phyloP scores from a whole-genome alignment of 1,284 basidiomycete species.

The Sparassis latifolia region DNA sequence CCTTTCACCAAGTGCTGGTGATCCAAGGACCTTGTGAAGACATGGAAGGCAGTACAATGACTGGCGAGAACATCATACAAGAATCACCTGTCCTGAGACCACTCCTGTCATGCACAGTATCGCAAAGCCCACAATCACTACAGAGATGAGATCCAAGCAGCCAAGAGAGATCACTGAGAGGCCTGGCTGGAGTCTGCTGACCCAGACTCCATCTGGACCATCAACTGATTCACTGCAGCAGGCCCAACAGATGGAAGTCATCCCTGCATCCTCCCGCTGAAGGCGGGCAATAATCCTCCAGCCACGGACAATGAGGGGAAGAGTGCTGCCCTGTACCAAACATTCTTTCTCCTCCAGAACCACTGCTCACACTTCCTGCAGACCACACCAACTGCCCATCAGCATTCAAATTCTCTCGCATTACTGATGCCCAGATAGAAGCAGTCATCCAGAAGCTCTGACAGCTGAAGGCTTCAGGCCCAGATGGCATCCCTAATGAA shows the following conservation, averaged over 20 bases:
- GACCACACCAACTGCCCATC: constrained; percentile 19
- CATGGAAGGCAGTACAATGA: constrained; percentile 5
- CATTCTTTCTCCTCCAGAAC: constrained; percentile 25
- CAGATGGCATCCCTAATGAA: constrained; percentile 30
- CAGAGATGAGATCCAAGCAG: constrained; percentile 19
- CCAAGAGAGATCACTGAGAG: constrained; percentile 29
- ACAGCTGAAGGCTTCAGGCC: constrained; percentile 31
- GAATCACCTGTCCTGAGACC: constrained; percentile 21
- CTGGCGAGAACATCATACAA: constrained; percentile 20
- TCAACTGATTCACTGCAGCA: constrained; percentile 15
- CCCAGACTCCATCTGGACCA: too few relatives aligned
- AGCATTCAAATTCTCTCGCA: constrained; percentile 5
- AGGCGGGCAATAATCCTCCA: constrained; percentile 1
- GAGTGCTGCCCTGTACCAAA: constrained; percentile 16
- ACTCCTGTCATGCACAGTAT: constrained; percentile 20
- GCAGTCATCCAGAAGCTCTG: constrained; percentile 7
- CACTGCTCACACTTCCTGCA: background rate
- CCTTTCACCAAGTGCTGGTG: constrained; percentile 6
- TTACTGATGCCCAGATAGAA: constrained; percentile 16
- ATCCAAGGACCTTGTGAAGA: too few relatives aligned
- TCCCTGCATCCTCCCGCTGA: constrained; percentile 26
- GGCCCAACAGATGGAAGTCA: constrained; percentile 25
- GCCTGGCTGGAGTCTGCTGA: constrained; percentile 23
- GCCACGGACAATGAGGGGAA: constrained; percentile 22
- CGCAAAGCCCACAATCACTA: constrained; percentile 21